Evolutionary conservation across 345 rosid genomes (phyloP).

Genomic region (Linum usitatissimum): DNA sequence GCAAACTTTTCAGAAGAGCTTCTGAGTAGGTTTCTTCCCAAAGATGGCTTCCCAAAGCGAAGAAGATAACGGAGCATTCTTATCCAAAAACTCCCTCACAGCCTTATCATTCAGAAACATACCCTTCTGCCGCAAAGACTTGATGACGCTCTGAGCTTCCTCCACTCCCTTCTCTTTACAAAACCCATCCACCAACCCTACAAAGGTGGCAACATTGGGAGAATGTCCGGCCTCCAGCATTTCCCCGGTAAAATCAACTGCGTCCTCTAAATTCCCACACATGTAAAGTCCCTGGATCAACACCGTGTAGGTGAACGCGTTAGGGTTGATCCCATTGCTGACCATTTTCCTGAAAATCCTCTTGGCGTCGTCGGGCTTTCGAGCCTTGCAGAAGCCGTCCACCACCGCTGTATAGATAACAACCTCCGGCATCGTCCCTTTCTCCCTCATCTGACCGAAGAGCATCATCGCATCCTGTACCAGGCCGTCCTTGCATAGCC

Average conservation of each 20-base stretch:
- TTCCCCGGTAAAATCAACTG: constrained; percentile 42
- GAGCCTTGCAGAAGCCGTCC: constrained; percentile 81
- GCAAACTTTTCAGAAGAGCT: constrained; percentile 19
- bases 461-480: constrained; percentile 87
- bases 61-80: constrained; percentile 51
- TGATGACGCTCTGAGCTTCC: constrained; percentile 39
- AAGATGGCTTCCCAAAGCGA: constrained; percentile 61
- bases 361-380: constrained; percentile 63
- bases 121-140: constrained; percentile 47
- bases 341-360: constrained; percentile 83
- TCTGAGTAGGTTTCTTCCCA: constrained; percentile 38
- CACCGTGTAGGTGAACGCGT: constrained; percentile 55
- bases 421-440: constrained; percentile 80
- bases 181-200: constrained; percentile 67
- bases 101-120: constrained; percentile 51
- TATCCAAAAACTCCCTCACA: constrained; percentile 65
- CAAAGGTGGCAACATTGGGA: constrained; percentile 67
- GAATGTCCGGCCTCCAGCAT: constrained; percentile 90
- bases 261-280: constrained; percentile 48
- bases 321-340: constrained; percentile 48
- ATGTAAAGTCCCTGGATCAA: constrained; percentile 59
- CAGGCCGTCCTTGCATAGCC: constrained; percentile 89
- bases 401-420: constrained; percentile 89
- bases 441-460: constrained; percentile 68
- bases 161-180: constrained; percentile 57